Evolutionary conservation across 2,329 filamentous ascomycete genomes (phyloP).

Genomic region (Dryadomyces quercivorus): DNA sequence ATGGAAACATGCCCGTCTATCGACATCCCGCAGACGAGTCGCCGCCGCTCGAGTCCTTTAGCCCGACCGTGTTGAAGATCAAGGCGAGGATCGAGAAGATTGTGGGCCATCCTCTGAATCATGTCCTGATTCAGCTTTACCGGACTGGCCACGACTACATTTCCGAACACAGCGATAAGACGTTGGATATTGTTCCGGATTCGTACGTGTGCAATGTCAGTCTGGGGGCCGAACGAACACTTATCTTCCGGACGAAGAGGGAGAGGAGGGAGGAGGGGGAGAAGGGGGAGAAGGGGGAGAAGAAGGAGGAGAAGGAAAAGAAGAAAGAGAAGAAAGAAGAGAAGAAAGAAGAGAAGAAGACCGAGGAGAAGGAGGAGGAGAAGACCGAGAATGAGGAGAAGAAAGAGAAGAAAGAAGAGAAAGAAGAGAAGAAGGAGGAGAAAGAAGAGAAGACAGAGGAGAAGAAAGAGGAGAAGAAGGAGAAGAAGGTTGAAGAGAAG

Average conservation of each 20-base stretch:
- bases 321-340: constrained; percentile 6
- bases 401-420: not conserved
- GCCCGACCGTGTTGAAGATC: constrained; percentile 57
- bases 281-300: constrained; percentile 1
- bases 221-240: constrained; percentile 80
- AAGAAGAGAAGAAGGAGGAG: constrained; percentile 11
- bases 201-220: constrained; percentile 89
- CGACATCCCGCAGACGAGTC: constrained; percentile 87
- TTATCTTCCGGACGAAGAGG: constrained; percentile 80
- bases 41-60: constrained; percentile 64
- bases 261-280: constrained; percentile 23
- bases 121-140: constrained; percentile 87
- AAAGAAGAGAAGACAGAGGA: not conserved
- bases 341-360: constrained; percentile 2
- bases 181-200: constrained; percentile 69
- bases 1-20: constrained; percentile 79
- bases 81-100: constrained; percentile 55
- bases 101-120: constrained; percentile 74
- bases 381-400: not conserved
- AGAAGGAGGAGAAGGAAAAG: constrained; percentile 22
- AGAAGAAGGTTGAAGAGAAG: constrained; percentile 5
- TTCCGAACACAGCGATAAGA: constrained; percentile 95
- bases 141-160: constrained; percentile 85
- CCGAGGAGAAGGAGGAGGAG: not conserved
- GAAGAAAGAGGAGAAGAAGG: too few species aligned